A percentile compares a stretch with the other conserved stretches of the same genome.
These are phyloP conservation scores for Mucor piriformis DNA, from an alignment of 371 early-diverging fungal species.

Conservation along the genomic window DNA sequence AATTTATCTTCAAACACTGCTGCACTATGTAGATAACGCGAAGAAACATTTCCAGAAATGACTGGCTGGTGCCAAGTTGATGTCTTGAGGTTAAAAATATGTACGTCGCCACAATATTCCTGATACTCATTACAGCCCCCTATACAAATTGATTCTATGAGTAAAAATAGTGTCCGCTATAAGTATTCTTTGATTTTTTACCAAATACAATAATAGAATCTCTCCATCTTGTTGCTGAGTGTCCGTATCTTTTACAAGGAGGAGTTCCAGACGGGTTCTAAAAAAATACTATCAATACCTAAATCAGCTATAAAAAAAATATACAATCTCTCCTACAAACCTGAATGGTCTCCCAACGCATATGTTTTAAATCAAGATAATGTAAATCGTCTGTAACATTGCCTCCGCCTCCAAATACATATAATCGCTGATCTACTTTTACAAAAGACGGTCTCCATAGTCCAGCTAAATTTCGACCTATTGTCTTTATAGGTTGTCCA, in stretches of 20 bases:
- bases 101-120: slow-evolving; percentile 67
- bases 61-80: slow-evolving; percentile 66
- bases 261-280: slow-evolving; percentile 52
- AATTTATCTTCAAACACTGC: slow-evolving; percentile 64
- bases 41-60: slow-evolving; percentile 47
- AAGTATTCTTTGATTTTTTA: slow-evolving; percentile 10
- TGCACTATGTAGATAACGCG: slow-evolving; percentile 65
- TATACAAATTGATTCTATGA: slow-evolving; percentile 13
- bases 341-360: slow-evolving; percentile 43
- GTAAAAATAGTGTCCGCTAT: neutral
- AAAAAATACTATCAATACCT: neutral
- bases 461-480: slow-evolving; percentile 59
- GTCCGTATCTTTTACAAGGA: slow-evolving; percentile 65
- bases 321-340: slow-evolving; percentile 14
- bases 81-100: slow-evolving; percentile 61
- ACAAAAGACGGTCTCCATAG: slow-evolving; percentile 67
- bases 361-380: slow-evolving; percentile 50
- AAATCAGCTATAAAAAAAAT: slow-evolving; percentile 2
- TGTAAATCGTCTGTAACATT: slow-evolving; percentile 61
- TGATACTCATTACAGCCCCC: slow-evolving; percentile 63
- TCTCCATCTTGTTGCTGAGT: slow-evolving; percentile 62
- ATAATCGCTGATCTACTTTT: slow-evolving; percentile 55
- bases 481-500: slow-evolving; percentile 53
- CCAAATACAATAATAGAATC: slow-evolving; percentile 63
- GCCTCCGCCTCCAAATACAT: slow-evolving; percentile 65